Conservation (phyloP, 1,284 basidiomycete species). For the Filobasidium uniguttulatum region DNA sequence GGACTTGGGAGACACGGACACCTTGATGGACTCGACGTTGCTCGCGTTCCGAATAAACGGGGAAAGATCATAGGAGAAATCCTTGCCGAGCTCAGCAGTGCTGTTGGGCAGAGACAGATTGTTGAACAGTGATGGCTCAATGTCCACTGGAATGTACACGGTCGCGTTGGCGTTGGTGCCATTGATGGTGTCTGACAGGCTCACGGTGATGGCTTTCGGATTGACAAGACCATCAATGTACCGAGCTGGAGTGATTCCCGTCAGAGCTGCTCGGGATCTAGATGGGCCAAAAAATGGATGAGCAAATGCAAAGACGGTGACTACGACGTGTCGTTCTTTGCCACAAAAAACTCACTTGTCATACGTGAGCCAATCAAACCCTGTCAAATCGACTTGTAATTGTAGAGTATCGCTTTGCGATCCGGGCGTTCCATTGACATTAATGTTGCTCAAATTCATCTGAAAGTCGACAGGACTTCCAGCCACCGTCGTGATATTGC, state of each 20-base stretch:
- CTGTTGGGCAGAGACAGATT: conserved; percentile 30
- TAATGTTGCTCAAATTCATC: conserved; percentile 22
- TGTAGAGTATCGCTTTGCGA: conserved; percentile 7
- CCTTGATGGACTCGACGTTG: conserved; percentile 18
- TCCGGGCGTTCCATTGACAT: conserved; percentile 24
- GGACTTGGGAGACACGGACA: conserved; percentile 22
- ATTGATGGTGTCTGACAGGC: conserved; percentile 23
- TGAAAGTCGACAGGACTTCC: conserved; percentile 21
- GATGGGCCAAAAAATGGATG: too few relatives aligned
- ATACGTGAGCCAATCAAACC: conserved; percentile 36
- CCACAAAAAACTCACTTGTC: conserved; percentile 27
- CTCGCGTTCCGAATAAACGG: conserved; percentile 25
- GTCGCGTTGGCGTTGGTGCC: conserved; percentile 21
- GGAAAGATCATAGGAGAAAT: conserved; percentile 24
- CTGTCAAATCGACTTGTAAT: conserved; percentile 23
- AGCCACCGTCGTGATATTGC: conserved; percentile 20
- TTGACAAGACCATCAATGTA: conserved; percentile 36
- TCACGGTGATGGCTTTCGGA: conserved; percentile 30
- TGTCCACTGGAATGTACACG: conserved; percentile 30
- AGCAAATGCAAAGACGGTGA: conserved; percentile 17
- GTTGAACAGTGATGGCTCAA: conserved; percentile 39
- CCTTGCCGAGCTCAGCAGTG: conserved; percentile 26
- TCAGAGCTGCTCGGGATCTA: conserved; percentile 24
- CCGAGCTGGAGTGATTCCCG: conserved; percentile 35
- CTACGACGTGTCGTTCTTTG: conserved; percentile 22